A percentile compares a stretch with the other conserved stretches of the same genome.
phyloP scores from a whole-genome alignment of 2,329 filamentous ascomycete genomes.

The Xylaria sp. region DNA sequence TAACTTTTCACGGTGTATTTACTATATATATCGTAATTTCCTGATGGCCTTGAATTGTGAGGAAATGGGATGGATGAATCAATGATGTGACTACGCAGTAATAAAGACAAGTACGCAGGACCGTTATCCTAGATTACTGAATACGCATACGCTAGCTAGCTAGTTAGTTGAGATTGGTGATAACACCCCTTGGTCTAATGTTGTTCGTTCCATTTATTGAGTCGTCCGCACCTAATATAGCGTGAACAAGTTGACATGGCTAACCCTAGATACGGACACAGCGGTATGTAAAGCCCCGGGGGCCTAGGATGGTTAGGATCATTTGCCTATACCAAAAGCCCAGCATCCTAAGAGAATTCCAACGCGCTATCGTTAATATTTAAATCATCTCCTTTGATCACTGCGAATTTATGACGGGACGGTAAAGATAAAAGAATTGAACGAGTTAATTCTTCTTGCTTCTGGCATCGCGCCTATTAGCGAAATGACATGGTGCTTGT shows the following conservation, averaged over 20 bases:
- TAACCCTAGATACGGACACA: not conserved
- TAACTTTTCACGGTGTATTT: no score
- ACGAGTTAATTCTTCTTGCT: slow-evolving; percentile 33
- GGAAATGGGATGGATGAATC: no score
- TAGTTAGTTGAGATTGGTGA: no score
- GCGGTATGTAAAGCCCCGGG: not conserved
- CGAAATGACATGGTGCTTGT: slow-evolving; percentile 23
- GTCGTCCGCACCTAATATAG: no score
- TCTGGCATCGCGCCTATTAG: slow-evolving; percentile 15
- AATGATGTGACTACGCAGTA: no score
- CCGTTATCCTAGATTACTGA: no score
- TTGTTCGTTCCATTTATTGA: not conserved
- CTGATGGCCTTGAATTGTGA: no score
- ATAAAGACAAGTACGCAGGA: no score
- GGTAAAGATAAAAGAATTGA: slow-evolving; percentile 24
- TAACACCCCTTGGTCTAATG: no score
- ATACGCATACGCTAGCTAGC: no score
- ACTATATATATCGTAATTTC: no score
- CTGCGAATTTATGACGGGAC: not conserved
- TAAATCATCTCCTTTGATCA: not conserved
- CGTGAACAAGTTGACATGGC: not conserved
- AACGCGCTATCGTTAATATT: slow-evolving; percentile 10
- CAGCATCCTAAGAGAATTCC: not conserved
- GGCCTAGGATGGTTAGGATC: not conserved
- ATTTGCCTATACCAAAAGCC: not conserved